phyloP scores from a whole-genome alignment of 805 yeast species.

The Cyberlindnera galapagoensis region DNA sequence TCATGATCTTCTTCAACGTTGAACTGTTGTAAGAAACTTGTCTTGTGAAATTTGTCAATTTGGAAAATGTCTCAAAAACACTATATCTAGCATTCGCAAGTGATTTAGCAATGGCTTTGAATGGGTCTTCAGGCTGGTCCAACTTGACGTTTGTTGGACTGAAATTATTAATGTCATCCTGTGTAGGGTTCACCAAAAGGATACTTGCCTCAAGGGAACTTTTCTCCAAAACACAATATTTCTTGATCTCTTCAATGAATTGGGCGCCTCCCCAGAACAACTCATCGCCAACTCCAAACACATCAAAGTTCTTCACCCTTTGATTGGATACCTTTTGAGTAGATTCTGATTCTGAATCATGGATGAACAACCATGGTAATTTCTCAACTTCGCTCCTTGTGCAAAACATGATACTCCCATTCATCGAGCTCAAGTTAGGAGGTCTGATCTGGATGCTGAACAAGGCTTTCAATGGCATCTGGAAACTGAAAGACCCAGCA shows the following conservation, averaged over 20 bases:
- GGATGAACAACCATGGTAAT: constrained; percentile 84
- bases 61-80: constrained; percentile 76
- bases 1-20: constrained; percentile 31
- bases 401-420: constrained; percentile 77
- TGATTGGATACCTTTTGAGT: constrained; percentile 56
- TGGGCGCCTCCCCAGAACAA: constrained; percentile 92
- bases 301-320: constrained; percentile 62
- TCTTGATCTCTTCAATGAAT: constrained; percentile 49
- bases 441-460: constrained; percentile 79
- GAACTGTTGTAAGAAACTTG: constrained; percentile 56
- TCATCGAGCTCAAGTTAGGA: constrained; percentile 87
- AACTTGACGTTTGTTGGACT: constrained; percentile 21
- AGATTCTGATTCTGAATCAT: constrained; percentile 80
- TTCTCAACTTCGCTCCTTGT: constrained; percentile 53
- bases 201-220: constrained; percentile 70
- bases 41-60: constrained; percentile 50
- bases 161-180: constrained; percentile 35
- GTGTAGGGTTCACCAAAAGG: constrained; percentile 70
- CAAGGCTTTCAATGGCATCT: constrained; percentile 49
- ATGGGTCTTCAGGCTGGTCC: constrained; percentile 4
- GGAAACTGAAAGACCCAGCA: constrained; percentile 58
- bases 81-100: constrained; percentile 78
- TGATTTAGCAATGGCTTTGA: constrained; percentile 35
- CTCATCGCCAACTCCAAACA: constrained; percentile 50
- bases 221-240: constrained; percentile 54